These are phyloP conservation scores for Fonsecaea erecta DNA, from an alignment of 2,329 filamentous ascomycete genomes.

Conservation along the genomic window DNA sequence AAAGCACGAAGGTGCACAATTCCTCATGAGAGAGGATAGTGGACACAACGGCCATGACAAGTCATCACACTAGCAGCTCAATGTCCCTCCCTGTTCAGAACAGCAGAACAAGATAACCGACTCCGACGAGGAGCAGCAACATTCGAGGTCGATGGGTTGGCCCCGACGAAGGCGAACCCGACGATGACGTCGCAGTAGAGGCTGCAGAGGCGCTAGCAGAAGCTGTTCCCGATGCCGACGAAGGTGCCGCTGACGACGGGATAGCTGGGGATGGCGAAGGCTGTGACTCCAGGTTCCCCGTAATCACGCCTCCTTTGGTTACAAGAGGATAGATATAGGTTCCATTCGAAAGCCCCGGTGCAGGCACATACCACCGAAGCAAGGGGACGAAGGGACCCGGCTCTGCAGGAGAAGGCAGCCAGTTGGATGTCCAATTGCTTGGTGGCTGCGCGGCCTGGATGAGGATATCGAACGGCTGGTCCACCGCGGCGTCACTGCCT, in stretches of 20 bases:
- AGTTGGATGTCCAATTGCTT: constrained; percentile 9
- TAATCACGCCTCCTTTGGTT: background rate
- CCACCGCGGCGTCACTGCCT: background rate
- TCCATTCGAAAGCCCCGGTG: background rate
- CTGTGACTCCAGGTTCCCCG: background rate
- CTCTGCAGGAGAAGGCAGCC: constrained; percentile 6
- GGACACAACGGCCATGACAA: no score
- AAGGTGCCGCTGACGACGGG: background rate
- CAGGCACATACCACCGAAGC: constrained; percentile 7
- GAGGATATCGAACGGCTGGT: constrained; percentile 8
- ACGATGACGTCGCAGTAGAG: background rate
- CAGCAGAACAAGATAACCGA: background rate
- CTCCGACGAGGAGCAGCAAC: background rate
- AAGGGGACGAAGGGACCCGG: background rate
- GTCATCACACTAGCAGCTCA: background rate
- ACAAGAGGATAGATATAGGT: background rate
- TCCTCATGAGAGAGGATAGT: no score
- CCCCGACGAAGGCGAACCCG: background rate
- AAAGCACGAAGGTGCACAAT: no score
- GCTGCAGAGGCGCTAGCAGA: background rate
- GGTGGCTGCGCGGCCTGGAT: constrained; percentile 2
- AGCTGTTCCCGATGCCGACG: background rate
- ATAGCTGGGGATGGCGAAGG: background rate
- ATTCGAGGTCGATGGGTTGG: background rate
- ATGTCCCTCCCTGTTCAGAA: background rate